phyloP scores from a whole-genome alignment of 345 rosid species.

The Rhizophora mangle region DNA sequence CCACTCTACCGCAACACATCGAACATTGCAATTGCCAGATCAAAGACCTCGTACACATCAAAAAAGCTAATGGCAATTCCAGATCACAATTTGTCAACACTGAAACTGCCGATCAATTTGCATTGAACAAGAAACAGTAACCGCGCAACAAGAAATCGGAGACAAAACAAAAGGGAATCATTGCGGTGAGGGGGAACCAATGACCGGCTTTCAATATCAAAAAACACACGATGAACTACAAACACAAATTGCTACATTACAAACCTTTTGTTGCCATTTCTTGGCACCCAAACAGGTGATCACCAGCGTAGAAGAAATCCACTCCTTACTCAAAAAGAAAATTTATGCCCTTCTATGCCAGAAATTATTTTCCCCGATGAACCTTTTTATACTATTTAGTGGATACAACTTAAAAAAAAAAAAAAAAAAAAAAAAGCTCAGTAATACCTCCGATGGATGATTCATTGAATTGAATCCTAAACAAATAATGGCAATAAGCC shows the following conservation, averaged over 20 bases:
- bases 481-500: no score
- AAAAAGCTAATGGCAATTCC: no score
- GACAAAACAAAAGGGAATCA: no score
- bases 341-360: constrained; percentile 1
- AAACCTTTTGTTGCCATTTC: neutral
- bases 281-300: neutral
- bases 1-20: no score
- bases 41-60: no score
- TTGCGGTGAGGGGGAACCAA: no score
- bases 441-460: neutral
- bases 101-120: no score
- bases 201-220: neutral
- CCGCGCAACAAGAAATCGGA: no score
- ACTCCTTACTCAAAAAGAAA: neutral
- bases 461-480: neutral
- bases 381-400: constrained; percentile 10
- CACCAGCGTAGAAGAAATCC: neutral
- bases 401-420: neutral
- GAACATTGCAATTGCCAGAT: no score
- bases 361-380: neutral
- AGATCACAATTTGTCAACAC: no score
- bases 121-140: no score
- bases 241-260: constrained; percentile 4
- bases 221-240: neutral
- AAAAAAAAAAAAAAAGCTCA: neutral